Evolutionary conservation across 345 rosid genomes (phyloP).

Genomic region (Hevea brasiliensis): DNA sequence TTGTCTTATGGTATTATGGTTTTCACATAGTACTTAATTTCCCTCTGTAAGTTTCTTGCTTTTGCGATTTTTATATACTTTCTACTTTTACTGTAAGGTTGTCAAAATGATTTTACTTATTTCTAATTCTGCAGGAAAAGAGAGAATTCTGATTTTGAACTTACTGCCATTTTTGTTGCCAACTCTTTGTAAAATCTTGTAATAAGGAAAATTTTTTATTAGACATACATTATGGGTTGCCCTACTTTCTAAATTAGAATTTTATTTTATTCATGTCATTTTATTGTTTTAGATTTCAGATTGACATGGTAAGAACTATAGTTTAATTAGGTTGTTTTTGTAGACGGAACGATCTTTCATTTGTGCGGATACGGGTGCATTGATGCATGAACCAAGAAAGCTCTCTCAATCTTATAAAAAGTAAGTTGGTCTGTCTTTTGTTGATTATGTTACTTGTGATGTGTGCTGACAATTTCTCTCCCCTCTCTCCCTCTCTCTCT

Average conservation of each 20-base stretch:
- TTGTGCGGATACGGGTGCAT: conserved; percentile 90
- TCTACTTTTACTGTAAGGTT: neutral
- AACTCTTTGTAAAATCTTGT: neutral
- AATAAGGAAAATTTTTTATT: neutral
- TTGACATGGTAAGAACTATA: neutral
- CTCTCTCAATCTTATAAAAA: conserved; percentile 64
- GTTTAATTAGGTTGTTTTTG: conserved; percentile 16
- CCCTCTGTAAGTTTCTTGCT: neutral
- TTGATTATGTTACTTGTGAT: neutral
- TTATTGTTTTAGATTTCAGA: neutral
- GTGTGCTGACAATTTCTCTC: neutral
- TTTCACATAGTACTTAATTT: no score
- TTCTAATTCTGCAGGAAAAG: neutral
- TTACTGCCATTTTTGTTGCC: neutral
- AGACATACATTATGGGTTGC: neutral
- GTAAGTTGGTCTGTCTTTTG: conserved; percentile 42
- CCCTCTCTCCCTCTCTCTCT: neutral
- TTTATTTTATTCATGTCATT: neutral
- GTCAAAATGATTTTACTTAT: neutral
- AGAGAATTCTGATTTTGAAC: neutral
- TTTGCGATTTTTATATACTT: neutral
- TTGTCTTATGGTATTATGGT: no score
- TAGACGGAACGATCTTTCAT: conserved; percentile 90
- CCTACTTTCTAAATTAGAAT: neutral
- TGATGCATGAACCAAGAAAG: conserved; percentile 62